Evolutionary conservation across 495 filamentous ascomycete genomes (phyloP).

Genomic region (Penicillium soppii): DNA sequence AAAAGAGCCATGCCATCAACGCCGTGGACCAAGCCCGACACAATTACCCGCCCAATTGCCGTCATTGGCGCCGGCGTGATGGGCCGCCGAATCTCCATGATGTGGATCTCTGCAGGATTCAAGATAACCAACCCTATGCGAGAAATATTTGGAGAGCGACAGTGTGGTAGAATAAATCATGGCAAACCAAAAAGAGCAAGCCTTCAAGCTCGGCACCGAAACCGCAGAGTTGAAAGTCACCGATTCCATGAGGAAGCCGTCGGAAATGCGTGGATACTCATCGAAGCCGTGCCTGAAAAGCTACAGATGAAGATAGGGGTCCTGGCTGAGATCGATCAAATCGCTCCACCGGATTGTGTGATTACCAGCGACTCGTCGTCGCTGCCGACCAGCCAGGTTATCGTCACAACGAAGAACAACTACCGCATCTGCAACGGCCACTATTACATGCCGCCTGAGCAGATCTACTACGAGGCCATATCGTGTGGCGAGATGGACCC

Average conservation of each 20-base stretch:
- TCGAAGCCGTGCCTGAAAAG: conserved; percentile 20
- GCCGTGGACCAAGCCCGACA: conserved; percentile 19
- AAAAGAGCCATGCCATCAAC: conserved; percentile 11
- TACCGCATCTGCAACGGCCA: conserved; percentile 42
- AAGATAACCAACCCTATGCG: conserved; percentile 30
- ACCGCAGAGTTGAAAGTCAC: conserved; percentile 25
- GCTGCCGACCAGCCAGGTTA: conserved; percentile 15
- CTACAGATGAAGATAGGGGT: conserved; percentile 20
- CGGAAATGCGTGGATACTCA: conserved; percentile 37
- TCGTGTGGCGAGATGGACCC: conserved; percentile 42
- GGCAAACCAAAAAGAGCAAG: conserved; percentile 27
- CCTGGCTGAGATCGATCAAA: conserved; percentile 12
- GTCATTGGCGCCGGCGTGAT: conserved; percentile 43
- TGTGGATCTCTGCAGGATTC: conserved; percentile 33
- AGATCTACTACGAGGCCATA: conserved; percentile 49
- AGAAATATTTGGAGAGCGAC: conserved; percentile 24
- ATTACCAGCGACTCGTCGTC: conserved; percentile 26
- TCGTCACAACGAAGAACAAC: conserved; percentile 27
- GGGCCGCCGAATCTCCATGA: conserved; percentile 36
- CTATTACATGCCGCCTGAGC: conserved; percentile 49
- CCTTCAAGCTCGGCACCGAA: conserved; percentile 26
- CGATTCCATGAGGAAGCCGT: conserved; percentile 37
- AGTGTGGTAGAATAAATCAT: conserved; percentile 33
- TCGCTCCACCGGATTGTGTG: conserved; percentile 17
- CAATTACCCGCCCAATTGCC: conserved; percentile 34